phyloP scores from a whole-genome alignment of 352 stramenopile genomes.

The Pythium dissimile region DNA sequence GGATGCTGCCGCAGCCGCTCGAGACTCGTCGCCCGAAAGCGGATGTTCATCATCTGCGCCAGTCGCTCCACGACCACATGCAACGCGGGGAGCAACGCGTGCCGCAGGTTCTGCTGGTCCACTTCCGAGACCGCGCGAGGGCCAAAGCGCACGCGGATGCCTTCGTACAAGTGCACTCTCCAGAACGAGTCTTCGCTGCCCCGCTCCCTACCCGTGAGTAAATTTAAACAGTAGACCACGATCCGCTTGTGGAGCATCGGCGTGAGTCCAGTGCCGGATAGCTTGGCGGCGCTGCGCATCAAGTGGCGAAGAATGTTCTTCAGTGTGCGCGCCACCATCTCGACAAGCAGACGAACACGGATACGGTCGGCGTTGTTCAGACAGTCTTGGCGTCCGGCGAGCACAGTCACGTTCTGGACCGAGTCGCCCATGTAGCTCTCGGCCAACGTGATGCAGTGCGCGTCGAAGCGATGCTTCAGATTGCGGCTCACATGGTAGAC shows the following conservation, averaged over 20 bases:
- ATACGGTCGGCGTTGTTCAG: slow-evolving; percentile 47
- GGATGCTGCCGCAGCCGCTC: slow-evolving; percentile 43
- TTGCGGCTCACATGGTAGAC: slow-evolving; percentile 44
- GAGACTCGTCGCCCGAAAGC: slow-evolving; percentile 39
- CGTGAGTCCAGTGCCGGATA: slow-evolving; percentile 37
- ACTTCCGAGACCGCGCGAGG: slow-evolving; percentile 57
- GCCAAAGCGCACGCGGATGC: slow-evolving; percentile 76
- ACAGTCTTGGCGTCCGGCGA: slow-evolving; percentile 60
- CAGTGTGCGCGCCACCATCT: slow-evolving; percentile 86
- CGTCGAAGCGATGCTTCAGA: slow-evolving; percentile 44
- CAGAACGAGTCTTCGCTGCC: slow-evolving; percentile 66
- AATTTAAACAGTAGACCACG: slow-evolving; percentile 55
- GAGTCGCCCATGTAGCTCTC: slow-evolving; percentile 55
- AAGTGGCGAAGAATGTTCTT: slow-evolving; percentile 86
- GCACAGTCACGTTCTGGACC: slow-evolving; percentile 69
- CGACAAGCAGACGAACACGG: slow-evolving; percentile 62
- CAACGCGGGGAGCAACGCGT: slow-evolving; percentile 41
- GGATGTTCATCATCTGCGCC: slow-evolving; percentile 51
- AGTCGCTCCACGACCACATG: slow-evolving; percentile 52
- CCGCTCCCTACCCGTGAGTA: slow-evolving; percentile 52
- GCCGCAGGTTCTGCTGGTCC: slow-evolving; percentile 76
- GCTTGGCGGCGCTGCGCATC: slow-evolving; percentile 41
- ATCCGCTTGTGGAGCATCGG: slow-evolving; percentile 44
- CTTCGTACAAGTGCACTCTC: slow-evolving; percentile 65
- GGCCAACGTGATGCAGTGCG: slow-evolving; percentile 58